Conservation (phyloP, 257 asterid species). For the Salvia hispanica region DNA sequence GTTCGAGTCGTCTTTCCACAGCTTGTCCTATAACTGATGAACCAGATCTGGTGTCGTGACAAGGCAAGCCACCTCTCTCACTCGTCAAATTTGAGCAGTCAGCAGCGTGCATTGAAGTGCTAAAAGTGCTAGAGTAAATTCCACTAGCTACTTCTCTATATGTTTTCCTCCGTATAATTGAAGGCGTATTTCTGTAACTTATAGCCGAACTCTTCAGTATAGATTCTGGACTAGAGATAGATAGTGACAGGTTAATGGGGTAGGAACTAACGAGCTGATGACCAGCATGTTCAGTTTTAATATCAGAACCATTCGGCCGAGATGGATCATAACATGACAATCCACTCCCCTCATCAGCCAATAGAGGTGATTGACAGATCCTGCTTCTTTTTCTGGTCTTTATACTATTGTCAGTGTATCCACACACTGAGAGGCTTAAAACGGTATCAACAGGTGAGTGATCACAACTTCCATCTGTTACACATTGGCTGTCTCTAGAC, state of each 20-base stretch:
- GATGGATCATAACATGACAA: slow-evolving; percentile 44
- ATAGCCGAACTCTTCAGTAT: slow-evolving; percentile 63
- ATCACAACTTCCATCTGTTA: slow-evolving; percentile 29
- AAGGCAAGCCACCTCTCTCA: slow-evolving; percentile 33
- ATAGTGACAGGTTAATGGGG: slow-evolving; percentile 39
- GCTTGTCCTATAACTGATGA: slow-evolving; percentile 42
- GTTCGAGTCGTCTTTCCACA: slow-evolving; percentile 61
- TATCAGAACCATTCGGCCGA: slow-evolving; percentile 31
- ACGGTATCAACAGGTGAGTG: slow-evolving; percentile 44
- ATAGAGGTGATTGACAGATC: slow-evolving; percentile 31
- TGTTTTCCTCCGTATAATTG: slow-evolving; percentile 59
- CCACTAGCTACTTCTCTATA: slow-evolving; percentile 31
- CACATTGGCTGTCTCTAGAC: slow-evolving; percentile 38
- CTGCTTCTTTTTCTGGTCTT: slow-evolving; percentile 49
- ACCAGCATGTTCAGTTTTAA: slow-evolving; percentile 21
- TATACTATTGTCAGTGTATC: slow-evolving; percentile 35
- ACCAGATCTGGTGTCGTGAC: slow-evolving; percentile 37
- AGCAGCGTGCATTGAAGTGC: slow-evolving; percentile 28
- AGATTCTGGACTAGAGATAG: slow-evolving; percentile 53
- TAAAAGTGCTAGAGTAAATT: slow-evolving; percentile 31
- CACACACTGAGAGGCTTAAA: slow-evolving; percentile 54
- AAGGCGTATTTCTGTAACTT: slow-evolving; percentile 70
- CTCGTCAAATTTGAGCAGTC: slow-evolving; percentile 29
- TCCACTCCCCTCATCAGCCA: slow-evolving; percentile 38
- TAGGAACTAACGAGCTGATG: slow-evolving; percentile 32